Evolutionary conservation across 441 rosid genomes (phyloP).

Genomic region (Raphanus hybrid): DNA sequence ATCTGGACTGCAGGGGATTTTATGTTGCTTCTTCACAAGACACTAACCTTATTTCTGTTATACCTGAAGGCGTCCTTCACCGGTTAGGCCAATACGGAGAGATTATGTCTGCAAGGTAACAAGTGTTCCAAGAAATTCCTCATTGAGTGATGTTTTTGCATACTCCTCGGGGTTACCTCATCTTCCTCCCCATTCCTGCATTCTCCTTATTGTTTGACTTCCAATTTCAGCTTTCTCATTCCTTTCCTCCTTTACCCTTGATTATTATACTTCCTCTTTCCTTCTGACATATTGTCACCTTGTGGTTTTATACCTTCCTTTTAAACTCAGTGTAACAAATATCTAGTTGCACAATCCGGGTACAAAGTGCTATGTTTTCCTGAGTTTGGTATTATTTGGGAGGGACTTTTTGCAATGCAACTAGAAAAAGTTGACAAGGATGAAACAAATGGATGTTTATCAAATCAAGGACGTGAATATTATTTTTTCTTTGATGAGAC

Average conservation of each 20-base stretch:
- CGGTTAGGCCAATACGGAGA: constrained; percentile 92
- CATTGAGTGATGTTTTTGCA: constrained; percentile 52
- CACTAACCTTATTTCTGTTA: constrained; percentile 90
- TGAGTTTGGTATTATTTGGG: constrained; percentile 22
- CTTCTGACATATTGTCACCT: constrained; percentile 4
- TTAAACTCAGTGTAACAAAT: constrained; percentile 2
- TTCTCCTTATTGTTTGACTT: constrained; percentile 32
- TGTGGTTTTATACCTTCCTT: constrained; percentile 6
- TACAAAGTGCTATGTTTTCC: constrained; percentile 7
- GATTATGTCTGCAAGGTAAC: constrained; percentile 99
- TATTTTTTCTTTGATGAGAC: too few relatives aligned
- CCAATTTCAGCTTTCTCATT: constrained; percentile 31
- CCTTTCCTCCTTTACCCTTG: constrained; percentile 33
- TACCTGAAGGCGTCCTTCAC: constrained; percentile 99
- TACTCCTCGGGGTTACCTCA: constrained; percentile 44
- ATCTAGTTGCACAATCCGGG: constrained; percentile 12
- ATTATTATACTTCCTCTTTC: constrained; percentile 26
- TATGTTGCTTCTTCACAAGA: constrained; percentile 62
- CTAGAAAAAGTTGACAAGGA: constrained; percentile 26
- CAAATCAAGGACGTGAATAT: too few relatives aligned
- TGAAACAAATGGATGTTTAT: background rate
- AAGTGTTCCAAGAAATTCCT: constrained; percentile 56
- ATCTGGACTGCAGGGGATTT: constrained; percentile 71
- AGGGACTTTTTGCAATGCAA: constrained; percentile 8
- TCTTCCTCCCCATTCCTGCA: constrained; percentile 38